Evolutionary conservation across 2,329 filamentous ascomycete species (phyloP).

Genomic region (Xylaria sp.): DNA sequence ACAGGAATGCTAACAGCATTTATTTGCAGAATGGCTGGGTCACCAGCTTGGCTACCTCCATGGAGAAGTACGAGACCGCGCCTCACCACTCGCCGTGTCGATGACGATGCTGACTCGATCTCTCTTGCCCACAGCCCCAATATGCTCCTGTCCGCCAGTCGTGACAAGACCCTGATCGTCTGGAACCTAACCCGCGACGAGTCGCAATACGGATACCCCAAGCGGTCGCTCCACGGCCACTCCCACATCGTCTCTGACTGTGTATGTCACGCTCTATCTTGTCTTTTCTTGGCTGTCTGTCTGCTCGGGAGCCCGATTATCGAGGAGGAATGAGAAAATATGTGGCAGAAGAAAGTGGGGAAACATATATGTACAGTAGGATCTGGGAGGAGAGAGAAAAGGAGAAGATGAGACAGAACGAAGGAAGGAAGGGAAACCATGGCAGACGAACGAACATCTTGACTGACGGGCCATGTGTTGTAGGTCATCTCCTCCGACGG

Average conservation of each 20-base stretch:
- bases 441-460: constrained; percentile 32
- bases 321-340: background rate
- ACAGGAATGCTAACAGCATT: constrained; percentile 22
- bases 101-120: constrained; percentile 46
- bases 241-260: constrained; percentile 99
- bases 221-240: constrained; percentile 98
- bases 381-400: background rate
- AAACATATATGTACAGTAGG: background rate
- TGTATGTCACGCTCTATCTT: constrained; percentile 70
- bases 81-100: constrained; percentile 21
- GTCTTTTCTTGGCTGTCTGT: background rate
- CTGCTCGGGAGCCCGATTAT: background rate
- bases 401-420: background rate
- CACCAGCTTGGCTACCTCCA: constrained; percentile 96
- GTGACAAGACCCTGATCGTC: constrained; percentile 99
- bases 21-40: constrained; percentile 86
- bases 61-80: constrained; percentile 84
- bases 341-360: background rate
- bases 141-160: constrained; percentile 97
- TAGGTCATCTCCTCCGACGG: constrained; percentile 99
- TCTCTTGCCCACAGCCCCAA: constrained; percentile 74
- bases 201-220: constrained; percentile 97
- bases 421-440: background rate
- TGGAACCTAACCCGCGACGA: constrained; percentile 99
- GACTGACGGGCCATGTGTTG: constrained; percentile 48